A percentile compares a stretch with the other conserved stretches of the same genome.
Conservation (phyloP, 257 asterid species). For the Penstemon barbatus region DNA sequence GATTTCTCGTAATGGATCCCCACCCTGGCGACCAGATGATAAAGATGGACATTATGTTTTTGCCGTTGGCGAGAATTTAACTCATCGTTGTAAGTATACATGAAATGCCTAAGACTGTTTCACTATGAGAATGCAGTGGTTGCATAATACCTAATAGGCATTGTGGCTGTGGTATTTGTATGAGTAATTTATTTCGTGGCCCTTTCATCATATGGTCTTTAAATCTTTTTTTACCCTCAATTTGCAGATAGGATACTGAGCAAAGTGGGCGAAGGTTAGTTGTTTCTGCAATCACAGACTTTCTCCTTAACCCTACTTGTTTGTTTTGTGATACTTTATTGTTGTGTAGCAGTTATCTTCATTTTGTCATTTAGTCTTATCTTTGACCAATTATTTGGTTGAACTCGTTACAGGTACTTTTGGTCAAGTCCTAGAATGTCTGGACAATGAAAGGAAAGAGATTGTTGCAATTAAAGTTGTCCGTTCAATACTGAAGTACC, state of each 20-base stretch:
- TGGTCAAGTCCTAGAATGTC: conserved; percentile 79
- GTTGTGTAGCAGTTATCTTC: neutral
- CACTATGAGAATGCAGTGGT: conserved; percentile 3
- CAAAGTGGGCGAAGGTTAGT: conserved; percentile 91
- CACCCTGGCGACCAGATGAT: conserved; percentile 86
- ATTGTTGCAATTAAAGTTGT: conserved; percentile 77
- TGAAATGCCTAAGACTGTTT: conserved; percentile 14
- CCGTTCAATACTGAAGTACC: conserved; percentile 72
- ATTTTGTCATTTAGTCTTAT: conserved; percentile 15
- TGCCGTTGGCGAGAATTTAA: conserved; percentile 76
- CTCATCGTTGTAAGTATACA: conserved; percentile 82
- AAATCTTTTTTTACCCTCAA: conserved; percentile 27
- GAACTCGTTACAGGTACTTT: conserved; percentile 60
- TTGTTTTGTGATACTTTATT: neutral
- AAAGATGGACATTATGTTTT: conserved; percentile 83
- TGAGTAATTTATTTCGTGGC: neutral
- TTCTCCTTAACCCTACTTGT: conserved; percentile 18
- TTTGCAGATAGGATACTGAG: conserved; percentile 76
- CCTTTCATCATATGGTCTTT: neutral
- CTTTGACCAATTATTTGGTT: conserved; percentile 21
- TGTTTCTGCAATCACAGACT: conserved; percentile 22
- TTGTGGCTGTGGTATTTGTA: neutral
- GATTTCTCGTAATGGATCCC: conserved; percentile 67
- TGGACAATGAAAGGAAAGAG: conserved; percentile 76
- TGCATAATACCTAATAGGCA: neutral